Conservation (phyloP, 1,139 yeast species). For the Debaryomyces singareniensis region DNA sequence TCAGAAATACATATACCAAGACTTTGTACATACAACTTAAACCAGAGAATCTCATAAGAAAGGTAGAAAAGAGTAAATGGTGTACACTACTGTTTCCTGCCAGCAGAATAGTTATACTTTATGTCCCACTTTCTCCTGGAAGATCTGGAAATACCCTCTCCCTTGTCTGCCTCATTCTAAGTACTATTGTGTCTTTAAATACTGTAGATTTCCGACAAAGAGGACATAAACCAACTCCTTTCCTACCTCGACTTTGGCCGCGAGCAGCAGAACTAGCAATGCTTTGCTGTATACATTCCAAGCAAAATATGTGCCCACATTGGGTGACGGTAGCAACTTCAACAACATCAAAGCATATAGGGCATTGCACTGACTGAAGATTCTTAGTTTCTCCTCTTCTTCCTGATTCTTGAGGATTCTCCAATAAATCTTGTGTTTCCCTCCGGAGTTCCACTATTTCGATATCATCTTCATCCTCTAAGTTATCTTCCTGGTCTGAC, state of each 20-base stretch:
- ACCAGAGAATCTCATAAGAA: too few species aligned
- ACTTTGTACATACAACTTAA: too few species aligned
- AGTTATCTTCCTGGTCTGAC: slow-evolving; percentile 23
- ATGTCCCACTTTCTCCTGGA: too few species aligned
- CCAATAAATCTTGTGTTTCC: slow-evolving; percentile 29
- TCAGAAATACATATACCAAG: too few species aligned
- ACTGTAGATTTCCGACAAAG: slow-evolving; percentile 35
- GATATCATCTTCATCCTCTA: slow-evolving; percentile 30
- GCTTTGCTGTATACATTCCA: slow-evolving; percentile 39
- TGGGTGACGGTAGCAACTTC: slow-evolving; percentile 35
- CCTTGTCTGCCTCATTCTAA: slow-evolving; percentile 30
- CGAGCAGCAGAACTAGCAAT: slow-evolving; percentile 37
- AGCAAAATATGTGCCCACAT: slow-evolving; percentile 43
- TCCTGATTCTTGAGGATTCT: slow-evolving; percentile 19
- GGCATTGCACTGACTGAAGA: slow-evolving; percentile 36
- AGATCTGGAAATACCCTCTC: too few species aligned
- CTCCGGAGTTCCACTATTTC: slow-evolving; percentile 33
- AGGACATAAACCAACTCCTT: slow-evolving; percentile 42
- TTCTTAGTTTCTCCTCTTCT: slow-evolving; percentile 21
- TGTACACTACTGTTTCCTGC: too few species aligned
- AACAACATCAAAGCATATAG: slow-evolving; percentile 41
- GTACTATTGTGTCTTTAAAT: slow-evolving; percentile 34
- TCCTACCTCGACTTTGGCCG: slow-evolving; percentile 29
- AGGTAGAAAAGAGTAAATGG: too few species aligned
- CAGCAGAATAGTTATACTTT: too few species aligned